Evolutionary conservation across 345 rosid species (phyloP), one percentile per base, ranked within the genome.

Genomic region (Aegle marmelos): DNA sequence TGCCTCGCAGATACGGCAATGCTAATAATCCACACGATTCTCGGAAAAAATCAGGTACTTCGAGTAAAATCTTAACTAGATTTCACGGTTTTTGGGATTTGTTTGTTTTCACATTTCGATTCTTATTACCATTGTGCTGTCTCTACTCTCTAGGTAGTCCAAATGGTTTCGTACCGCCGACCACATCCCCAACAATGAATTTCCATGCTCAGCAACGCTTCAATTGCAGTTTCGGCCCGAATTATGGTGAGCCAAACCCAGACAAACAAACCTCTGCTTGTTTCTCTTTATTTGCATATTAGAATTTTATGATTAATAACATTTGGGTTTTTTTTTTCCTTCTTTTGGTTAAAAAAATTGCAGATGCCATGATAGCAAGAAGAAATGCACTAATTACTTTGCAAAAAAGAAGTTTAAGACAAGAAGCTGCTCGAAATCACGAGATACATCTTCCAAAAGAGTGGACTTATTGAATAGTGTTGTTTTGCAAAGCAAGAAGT

Each of bases 31-130:
- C 89, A 2, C 61, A 84, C 0, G 95, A 86, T 48, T 39, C 89
- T 34, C 83, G 80, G 45, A 92, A 86, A 88, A 93, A 91, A 81
- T 17, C 93, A 79, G 92, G 98, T 93, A 11, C 68, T 11, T 74
- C 13, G 10, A 4, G 41, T 17, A 7, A 0, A 45, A 45, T 45
- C 0, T 11, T 45, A 11, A 45, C 50, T 13, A 13, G 16, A 13
- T 45, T 11, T 3, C 5, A 4, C 16, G 0, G 13, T 21, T n/a
- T 34, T 5, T 54, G 22, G 16, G 22, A 16, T 41, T n/a, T 17
- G 63, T 3, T 53, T 3, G 9, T 27, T 50, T 17, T 7, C 9
- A 14, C 4, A 4, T 33, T 28, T 24, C 41, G 0, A 33, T 5
- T 34, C 16, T 28, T 69, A n/a, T 6, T 21, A 27, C 17, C 19